These are phyloP conservation scores for Pythium phragmiticola DNA, from an alignment of 352 stramenopile genomes.

Conservation along the genomic window DNA sequence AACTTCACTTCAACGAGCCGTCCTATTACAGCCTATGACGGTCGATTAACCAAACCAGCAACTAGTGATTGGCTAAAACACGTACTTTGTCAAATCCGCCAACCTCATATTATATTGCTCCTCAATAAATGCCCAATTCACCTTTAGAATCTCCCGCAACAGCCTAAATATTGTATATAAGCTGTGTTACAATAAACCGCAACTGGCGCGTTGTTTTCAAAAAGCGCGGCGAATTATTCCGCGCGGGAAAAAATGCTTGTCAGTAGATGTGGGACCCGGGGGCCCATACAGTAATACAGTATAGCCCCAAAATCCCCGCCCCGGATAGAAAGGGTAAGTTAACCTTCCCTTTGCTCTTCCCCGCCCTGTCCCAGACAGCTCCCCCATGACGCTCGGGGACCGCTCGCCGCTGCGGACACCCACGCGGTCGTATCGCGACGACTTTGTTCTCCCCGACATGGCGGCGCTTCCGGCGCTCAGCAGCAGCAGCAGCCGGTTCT, in stretches of 20 bases:
- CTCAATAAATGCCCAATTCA: background rate
- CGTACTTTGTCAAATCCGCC: background rate
- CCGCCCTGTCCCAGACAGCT: constrained; percentile 9
- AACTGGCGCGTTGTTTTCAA: constrained; percentile 17
- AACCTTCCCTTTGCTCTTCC: background rate
- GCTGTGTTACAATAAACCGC: background rate
- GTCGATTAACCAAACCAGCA: background rate
- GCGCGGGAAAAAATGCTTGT: constrained; percentile 8
- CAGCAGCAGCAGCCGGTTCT: background rate
- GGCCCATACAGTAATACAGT: background rate
- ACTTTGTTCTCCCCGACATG: background rate
- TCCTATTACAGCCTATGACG: background rate
- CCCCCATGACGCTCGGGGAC: constrained; percentile 14
- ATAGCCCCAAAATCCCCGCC: constrained; percentile 2
- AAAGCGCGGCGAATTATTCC: constrained; percentile 18
- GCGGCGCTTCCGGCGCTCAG: constrained; percentile 4
- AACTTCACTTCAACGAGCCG: background rate
- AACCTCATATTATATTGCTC: background rate
- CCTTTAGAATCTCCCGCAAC: constrained; percentile 1
- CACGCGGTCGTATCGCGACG: constrained; percentile 10
- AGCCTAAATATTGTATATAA: constrained; percentile 1
- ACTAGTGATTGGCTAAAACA: background rate
- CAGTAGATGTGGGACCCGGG: constrained; percentile 16
- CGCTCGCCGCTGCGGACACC: constrained; percentile 14
- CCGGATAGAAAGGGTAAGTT: background rate